phyloP scores from a whole-genome alignment of 2,329 filamentous ascomycete genomes.

The Paecilomyces variotii region DNA sequence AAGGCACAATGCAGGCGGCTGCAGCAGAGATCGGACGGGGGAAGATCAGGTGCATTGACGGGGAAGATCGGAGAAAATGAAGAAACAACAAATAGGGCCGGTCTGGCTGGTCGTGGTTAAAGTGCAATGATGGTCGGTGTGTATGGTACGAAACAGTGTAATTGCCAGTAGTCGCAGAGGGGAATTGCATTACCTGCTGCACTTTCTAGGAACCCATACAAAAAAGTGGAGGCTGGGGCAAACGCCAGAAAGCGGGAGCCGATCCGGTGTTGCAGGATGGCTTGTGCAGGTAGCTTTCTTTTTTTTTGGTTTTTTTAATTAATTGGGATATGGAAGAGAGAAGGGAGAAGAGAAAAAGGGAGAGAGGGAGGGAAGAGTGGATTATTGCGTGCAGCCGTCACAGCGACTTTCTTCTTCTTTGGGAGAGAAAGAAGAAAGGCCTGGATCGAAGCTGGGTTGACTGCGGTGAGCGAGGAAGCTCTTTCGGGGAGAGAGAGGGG shows the following conservation, averaged over 20 bases:
- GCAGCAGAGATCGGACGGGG: neutral
- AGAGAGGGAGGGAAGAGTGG: neutral
- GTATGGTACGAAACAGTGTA: no score
- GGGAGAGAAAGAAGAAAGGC: slow-evolving; percentile 10
- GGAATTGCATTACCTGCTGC: slow-evolving; percentile 3
- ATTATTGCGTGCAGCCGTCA: no score
- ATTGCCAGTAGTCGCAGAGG: neutral
- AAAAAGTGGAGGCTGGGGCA: slow-evolving; percentile 19
- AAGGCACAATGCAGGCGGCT: neutral
- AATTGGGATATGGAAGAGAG: slow-evolving; percentile 5
- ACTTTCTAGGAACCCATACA: slow-evolving; percentile 11
- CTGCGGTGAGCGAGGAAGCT: no score
- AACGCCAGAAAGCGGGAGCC: neutral
- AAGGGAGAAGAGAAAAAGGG: slow-evolving; percentile 4
- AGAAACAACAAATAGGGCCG: neutral
- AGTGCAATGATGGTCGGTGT: slow-evolving; percentile 5
- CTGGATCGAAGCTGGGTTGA: no score
- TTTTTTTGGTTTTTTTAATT: neutral
- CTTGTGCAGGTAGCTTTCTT: slow-evolving; percentile 2
- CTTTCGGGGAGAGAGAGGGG: no score
- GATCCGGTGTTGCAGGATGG: slow-evolving; percentile 7
- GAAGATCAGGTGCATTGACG: neutral
- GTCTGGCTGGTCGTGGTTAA: neutral
- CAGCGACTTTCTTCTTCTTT: no score
- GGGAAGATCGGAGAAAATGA: neutral